Conservation (phyloP, 495 filamentous ascomycete genomes). For the Lophiotrema nucula region DNA sequence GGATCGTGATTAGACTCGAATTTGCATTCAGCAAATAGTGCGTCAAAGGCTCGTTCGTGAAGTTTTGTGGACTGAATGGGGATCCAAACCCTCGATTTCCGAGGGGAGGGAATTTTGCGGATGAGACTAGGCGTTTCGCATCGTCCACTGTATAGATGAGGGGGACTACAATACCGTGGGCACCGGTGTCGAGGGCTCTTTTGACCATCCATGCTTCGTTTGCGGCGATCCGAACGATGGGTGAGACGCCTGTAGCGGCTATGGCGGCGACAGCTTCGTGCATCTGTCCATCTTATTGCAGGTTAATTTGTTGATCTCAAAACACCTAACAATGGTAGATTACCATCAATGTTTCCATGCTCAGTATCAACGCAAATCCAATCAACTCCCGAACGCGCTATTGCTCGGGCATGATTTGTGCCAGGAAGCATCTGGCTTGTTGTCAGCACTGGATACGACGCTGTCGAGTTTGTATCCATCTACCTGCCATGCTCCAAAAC, state of each 20-base stretch:
- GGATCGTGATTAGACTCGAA: constrained; percentile 64
- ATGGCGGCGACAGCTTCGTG: constrained; percentile 71
- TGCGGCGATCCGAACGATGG: constrained; percentile 43
- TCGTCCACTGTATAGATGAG: constrained; percentile 41
- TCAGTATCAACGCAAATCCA: constrained; percentile 77
- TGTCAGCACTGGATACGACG: background rate
- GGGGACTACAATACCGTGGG: constrained; percentile 46
- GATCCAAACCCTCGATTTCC: constrained; percentile 43
- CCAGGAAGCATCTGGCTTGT: constrained; percentile 67
- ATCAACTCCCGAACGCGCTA: constrained; percentile 67
- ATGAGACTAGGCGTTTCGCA: constrained; percentile 38
- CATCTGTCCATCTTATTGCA: constrained; percentile 64
- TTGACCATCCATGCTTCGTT: constrained; percentile 49
- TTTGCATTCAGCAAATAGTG: constrained; percentile 78
- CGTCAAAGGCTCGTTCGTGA: constrained; percentile 48
- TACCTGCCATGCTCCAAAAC: constrained; percentile 59
- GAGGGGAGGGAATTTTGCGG: constrained; percentile 43
- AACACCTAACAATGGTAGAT: background rate
- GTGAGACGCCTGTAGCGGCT: constrained; percentile 39
- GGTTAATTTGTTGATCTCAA: background rate
- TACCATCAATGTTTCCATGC: constrained; percentile 77
- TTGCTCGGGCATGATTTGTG: constrained; percentile 63
- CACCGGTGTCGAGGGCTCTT: constrained; percentile 45
- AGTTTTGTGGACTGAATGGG: constrained; percentile 57
- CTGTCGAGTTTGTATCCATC: background rate